Evolutionary conservation across 371 early-diverging fungal genomes (phyloP).

Genomic region (Rhizomucor miehei): DNA sequence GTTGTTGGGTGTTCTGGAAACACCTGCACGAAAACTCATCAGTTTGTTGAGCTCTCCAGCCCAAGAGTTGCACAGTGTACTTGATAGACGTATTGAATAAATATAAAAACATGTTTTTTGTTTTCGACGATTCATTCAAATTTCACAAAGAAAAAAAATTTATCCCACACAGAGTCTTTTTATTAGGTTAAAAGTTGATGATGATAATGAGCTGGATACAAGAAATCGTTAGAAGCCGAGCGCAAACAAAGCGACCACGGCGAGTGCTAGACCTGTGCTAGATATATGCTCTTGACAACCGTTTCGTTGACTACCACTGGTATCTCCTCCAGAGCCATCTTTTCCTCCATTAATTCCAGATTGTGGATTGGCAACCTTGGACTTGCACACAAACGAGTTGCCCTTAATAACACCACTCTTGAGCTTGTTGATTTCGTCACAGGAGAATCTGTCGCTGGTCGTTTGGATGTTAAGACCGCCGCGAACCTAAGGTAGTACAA

Average conservation of each 20-base stretch:
- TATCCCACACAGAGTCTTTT: too few relatives aligned
- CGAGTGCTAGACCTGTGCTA: background rate
- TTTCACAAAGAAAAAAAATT: background rate
- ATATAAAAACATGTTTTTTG: slow-evolving; percentile 8
- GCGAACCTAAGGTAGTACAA: slow-evolving; percentile 17
- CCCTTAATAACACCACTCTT: slow-evolving; percentile 39
- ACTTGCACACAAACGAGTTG: slow-evolving; percentile 27
- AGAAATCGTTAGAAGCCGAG: too few relatives aligned
- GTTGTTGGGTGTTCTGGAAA: slow-evolving; percentile 54
- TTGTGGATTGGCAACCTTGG: slow-evolving; percentile 25
- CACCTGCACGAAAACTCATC: slow-evolving; percentile 55
- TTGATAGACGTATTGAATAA: slow-evolving; percentile 42
- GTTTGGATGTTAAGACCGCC: slow-evolving; percentile 47
- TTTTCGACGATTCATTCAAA: background rate
- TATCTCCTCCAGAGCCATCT: slow-evolving; percentile 6
- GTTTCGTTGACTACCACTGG: background rate
- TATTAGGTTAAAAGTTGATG: background rate
- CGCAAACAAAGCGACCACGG: background rate
- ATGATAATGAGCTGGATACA: background rate
- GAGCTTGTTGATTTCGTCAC: slow-evolving; percentile 24
- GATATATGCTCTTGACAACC: too few relatives aligned
- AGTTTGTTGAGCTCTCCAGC: slow-evolving; percentile 48
- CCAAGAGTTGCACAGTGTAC: slow-evolving; percentile 42
- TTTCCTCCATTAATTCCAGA: slow-evolving; percentile 17
- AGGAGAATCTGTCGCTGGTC: slow-evolving; percentile 32